A percentile compares a stretch with the other conserved stretches of the same genome.
These are phyloP conservation scores for Cryoendolithus antarcticus DNA, from an alignment of 2,329 filamentous ascomycete genomes.

Conservation along the genomic window DNA sequence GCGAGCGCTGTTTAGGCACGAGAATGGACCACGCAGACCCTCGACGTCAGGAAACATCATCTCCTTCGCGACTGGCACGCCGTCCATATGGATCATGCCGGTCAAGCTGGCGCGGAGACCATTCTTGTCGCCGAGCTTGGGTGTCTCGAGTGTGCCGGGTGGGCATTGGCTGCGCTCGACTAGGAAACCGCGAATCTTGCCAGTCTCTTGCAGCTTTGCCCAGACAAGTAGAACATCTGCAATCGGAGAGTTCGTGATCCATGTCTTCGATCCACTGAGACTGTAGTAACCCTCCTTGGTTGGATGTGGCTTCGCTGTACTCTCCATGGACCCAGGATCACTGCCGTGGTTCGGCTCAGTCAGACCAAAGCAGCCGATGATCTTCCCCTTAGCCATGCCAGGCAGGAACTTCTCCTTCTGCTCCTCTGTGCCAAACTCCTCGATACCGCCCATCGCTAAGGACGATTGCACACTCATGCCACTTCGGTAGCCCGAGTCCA, in stretches of 20 bases:
- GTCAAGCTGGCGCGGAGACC: conserved; percentile 87
- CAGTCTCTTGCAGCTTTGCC: conserved; percentile 83
- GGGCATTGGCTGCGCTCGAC: conserved; percentile 78
- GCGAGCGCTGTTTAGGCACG: conserved; percentile 84
- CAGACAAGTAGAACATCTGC: conserved; percentile 76
- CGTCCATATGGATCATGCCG: conserved; percentile 93
- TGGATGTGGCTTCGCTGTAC: conserved; percentile 69
- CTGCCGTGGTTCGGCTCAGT: conserved; percentile 91
- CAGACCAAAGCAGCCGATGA: conserved; percentile 76
- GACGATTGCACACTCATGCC: conserved; percentile 91
- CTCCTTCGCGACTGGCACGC: conserved; percentile 71
- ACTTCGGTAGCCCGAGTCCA: conserved; percentile 83
- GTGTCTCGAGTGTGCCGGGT: conserved; percentile 79
- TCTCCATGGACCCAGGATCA: conserved; percentile 86
- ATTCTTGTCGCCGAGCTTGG: conserved; percentile 87
- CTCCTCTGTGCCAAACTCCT: conserved; percentile 76
- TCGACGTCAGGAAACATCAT: conserved; percentile 93
- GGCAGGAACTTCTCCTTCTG: conserved; percentile 77
- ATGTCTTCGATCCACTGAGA: conserved; percentile 75
- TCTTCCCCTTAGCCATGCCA: conserved; percentile 66
- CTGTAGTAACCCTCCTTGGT: conserved; percentile 71
- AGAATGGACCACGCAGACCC: conserved; percentile 78
- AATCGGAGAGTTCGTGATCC: conserved; percentile 92
- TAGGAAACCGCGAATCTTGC: conserved; percentile 88
- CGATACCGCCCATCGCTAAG: conserved; percentile 83